Base-by-base conservation (phyloP, 345 rosid genomes). In the Ceriops decandra region DNA sequence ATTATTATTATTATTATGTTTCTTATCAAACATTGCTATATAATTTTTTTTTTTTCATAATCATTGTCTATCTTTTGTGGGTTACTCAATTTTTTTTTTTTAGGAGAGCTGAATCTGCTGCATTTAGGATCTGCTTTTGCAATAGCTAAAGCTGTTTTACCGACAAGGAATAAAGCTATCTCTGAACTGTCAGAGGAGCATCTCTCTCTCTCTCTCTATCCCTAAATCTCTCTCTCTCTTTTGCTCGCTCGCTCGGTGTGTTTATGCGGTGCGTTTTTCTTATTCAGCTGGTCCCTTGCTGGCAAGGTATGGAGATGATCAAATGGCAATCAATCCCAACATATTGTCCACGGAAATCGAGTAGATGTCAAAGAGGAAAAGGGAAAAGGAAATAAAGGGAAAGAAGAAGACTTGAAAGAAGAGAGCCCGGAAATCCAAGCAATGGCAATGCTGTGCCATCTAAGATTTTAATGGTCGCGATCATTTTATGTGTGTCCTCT, bases 91-190 rank as follows among this genome's bases (percentile, higher is more conserved):
- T 38, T 24, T 24, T 24, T 24, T 24, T 24, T 24, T 24, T 24
- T 31, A 11, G 67, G 66, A 57, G 77, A 78, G 66, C 60, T 77
- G 84, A 78, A 81, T 78, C 79, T 74, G 72, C 79, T 74, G 72
- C 56, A 74, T 30, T 68, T 63, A 74, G 66, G 80, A 76, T 74
- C 80, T 82, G 76, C 82, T 84, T 85, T 85, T 78, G 70, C 78
- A 63, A 59, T 36, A 75, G 80, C 75, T 83, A 82, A 80, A 72
- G 74, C 69, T 54, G 53, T 59, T 72, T 72, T 56, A 61, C 71
- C 30, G 69, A 59, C 75, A 68, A 64, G 84, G 84, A 81, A 77
- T 83, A 85, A 83, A 81, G 85, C 54, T 61, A 52, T 54, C 61
- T 42, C 61, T 69, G 46, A 57, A 69, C 69, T 71, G 67, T 76